Evolutionary conservation across 768 basidiomycete species (phyloP), one percentile per base, ranked within the genome.

Genomic region (Kwoniella heveanensis): DNA sequence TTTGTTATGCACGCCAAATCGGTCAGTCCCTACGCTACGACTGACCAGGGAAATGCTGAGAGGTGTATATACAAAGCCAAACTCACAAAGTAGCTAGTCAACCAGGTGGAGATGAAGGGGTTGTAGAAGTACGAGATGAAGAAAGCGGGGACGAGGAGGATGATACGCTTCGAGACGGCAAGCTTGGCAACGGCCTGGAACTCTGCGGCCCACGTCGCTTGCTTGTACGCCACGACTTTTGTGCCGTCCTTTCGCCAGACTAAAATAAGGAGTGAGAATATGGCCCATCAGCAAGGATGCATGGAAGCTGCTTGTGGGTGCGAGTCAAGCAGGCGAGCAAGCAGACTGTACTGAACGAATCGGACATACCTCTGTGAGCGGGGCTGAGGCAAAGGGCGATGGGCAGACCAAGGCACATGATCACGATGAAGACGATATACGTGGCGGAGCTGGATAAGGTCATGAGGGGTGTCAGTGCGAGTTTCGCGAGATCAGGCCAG

Each of bases 101-200:
- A 54, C 66, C 66, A 71, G n/a, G 69, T 71, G 29, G 54, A 57
- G 29, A 67, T 55, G 64, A 71, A 71, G 19, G 66, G 66, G 52
- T 71, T 71, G 39, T 71, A 71, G 57, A 71, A 71, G 49, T 71
- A 68, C 44, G 57, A 60, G 55, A 70, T 70, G 59, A 70, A 70
- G 62, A 70, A 70, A 15, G 69, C 65, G 0, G 69, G 69, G 0
- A 70, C 58, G 17, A 70, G 54, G 1, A 70, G 50, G 15, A 67
- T 46, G 51, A 67, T 64, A 22, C 69, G 36, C 56, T 60, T 51
- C 1, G 65, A 55, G 32, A 48, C 32, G 25, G 61, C 47, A 8
- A 71, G 60, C 37, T 50, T 57, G 19, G 26, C 57, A 17, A 71
- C 69, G 24, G 65, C 69, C n/a, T 55, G 32, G 36, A 71, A 64